Evolutionary conservation across 441 rosid species (phyloP).

Genomic region (Isatis lusitanica): DNA sequence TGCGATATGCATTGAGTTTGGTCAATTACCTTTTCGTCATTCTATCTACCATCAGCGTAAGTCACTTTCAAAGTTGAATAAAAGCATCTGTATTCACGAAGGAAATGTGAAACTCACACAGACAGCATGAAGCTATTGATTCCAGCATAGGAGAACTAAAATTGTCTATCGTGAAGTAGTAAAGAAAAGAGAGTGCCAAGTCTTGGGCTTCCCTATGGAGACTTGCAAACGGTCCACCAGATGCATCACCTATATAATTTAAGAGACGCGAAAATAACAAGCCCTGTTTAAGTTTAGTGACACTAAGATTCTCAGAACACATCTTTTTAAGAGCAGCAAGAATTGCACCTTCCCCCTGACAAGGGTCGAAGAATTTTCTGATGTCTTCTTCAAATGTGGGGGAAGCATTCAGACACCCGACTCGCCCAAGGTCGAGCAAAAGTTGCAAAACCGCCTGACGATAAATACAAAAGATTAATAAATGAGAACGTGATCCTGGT

Average conservation of each 20-base stretch:
- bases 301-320: constrained; percentile 24
- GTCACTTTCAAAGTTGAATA: constrained; percentile 5
- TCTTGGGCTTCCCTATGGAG: constrained; percentile 76
- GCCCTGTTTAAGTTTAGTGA: constrained; percentile 14
- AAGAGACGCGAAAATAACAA: constrained; percentile 10
- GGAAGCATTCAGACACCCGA: constrained; percentile 44
- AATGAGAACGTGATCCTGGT: constrained; percentile 2
- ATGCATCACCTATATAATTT: constrained; percentile 47
- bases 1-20: constrained; percentile 36
- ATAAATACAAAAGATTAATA: constrained; percentile 18
- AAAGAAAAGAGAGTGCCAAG: constrained; percentile 65
- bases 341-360: constrained; percentile 52
- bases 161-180: constrained; percentile 54
- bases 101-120: constrained; percentile 50
- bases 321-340: not conserved
- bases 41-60: constrained; percentile 7
- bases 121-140: constrained; percentile 68
- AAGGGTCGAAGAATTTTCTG: constrained; percentile 54
- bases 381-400: constrained; percentile 48
- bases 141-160: constrained; percentile 55
- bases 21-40: constrained; percentile 15
- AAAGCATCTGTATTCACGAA: not conserved
- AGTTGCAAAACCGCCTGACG: constrained; percentile 71
- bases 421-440: constrained; percentile 68
- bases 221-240: constrained; percentile 69